Conservation (phyloP, 768 basidiomycete genomes). For the Mycena albidolilacea region DNA sequence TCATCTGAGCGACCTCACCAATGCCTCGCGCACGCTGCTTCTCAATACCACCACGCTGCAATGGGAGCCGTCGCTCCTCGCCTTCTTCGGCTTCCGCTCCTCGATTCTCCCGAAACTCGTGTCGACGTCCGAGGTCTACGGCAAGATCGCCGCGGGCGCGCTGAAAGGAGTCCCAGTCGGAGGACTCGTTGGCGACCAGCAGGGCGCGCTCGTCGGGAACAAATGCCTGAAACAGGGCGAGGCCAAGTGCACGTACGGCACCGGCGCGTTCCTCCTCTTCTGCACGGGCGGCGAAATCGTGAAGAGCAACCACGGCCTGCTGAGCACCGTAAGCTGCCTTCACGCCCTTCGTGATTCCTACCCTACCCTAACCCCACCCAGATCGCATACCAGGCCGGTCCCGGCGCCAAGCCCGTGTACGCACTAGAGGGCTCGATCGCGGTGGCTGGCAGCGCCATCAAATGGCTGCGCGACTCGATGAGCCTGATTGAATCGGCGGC, state of each 20-base stretch:
- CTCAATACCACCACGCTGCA: slow-evolving; percentile 85
- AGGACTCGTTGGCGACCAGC: slow-evolving; percentile 98
- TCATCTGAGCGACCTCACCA: slow-evolving; percentile 94
- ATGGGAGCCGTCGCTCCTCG: slow-evolving; percentile 88
- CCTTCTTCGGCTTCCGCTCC: slow-evolving; percentile 87
- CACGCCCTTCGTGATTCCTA: slow-evolving; percentile 1
- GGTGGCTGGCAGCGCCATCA: slow-evolving; percentile 95
- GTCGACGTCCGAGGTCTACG: slow-evolving; percentile 94
- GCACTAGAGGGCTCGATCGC: slow-evolving; percentile 96
- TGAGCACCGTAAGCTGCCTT: slow-evolving; percentile 79
- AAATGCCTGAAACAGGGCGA: slow-evolving; percentile 93
- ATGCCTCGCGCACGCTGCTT: slow-evolving; percentile 96
- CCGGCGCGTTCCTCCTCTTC: slow-evolving; percentile 96
- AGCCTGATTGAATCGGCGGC: slow-evolving; percentile 81
- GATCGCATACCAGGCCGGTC: slow-evolving; percentile 93
- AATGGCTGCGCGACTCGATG: slow-evolving; percentile 97
- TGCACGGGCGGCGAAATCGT: slow-evolving; percentile 93
- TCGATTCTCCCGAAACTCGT: slow-evolving; percentile 90
- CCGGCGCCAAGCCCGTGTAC: slow-evolving; percentile 84
- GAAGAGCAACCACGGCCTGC: slow-evolving; percentile 86
- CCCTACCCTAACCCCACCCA: slow-evolving; percentile 46
- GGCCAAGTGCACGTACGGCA: slow-evolving; percentile 98
- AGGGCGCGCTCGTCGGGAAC: slow-evolving; percentile 96
- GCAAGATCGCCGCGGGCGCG: slow-evolving; percentile 75
- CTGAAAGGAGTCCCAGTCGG: slow-evolving; percentile 87